phyloP scores from a whole-genome alignment of 768 basidiomycete genomes.

The Suillus subaureus region DNA sequence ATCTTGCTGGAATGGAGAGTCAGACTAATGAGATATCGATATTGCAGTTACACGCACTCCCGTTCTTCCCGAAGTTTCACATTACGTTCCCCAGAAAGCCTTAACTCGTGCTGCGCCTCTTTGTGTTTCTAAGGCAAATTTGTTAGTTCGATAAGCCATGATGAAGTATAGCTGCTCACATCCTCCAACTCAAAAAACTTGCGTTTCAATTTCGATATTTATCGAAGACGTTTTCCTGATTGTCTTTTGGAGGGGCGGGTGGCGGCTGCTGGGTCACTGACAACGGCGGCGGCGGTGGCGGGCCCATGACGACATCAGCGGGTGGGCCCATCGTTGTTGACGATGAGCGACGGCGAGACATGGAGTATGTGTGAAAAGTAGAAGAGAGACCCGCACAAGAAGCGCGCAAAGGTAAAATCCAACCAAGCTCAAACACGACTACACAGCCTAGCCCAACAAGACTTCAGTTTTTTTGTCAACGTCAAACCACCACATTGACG shows the following conservation, averaged over 20 bases:
- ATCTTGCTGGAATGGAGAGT: conserved; percentile 42
- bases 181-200: conserved; percentile 71
- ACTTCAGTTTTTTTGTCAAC: conserved; percentile 5
- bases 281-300: conserved; percentile 41
- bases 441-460: conserved; percentile 24
- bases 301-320: conserved; percentile 53
- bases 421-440: conserved; percentile 38
- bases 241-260: conserved; percentile 37
- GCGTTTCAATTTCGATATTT: conserved; percentile 68
- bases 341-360: conserved; percentile 24
- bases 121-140: conserved; percentile 54
- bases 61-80: conserved; percentile 61
- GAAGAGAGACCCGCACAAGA: conserved; percentile 18
- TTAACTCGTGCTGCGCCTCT: conserved; percentile 57
- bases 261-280: conserved; percentile 29
- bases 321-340: conserved; percentile 41
- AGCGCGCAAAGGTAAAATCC: conserved; percentile 24
- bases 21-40: conserved; percentile 1
- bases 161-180: conserved; percentile 42
- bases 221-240: conserved; percentile 49
- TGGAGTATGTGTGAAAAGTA: conserved; percentile 30
- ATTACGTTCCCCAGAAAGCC: conserved; percentile 64
- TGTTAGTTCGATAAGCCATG: conserved; percentile 16
- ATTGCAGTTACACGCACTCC: conserved; percentile 46
- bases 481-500: conserved; percentile 1